A percentile compares a stretch with the other conserved stretches of the same genome.
These are phyloP conservation scores for Lepiota subincarnata DNA, from an alignment of 768 basidiomycete species.

Conservation along the genomic window DNA sequence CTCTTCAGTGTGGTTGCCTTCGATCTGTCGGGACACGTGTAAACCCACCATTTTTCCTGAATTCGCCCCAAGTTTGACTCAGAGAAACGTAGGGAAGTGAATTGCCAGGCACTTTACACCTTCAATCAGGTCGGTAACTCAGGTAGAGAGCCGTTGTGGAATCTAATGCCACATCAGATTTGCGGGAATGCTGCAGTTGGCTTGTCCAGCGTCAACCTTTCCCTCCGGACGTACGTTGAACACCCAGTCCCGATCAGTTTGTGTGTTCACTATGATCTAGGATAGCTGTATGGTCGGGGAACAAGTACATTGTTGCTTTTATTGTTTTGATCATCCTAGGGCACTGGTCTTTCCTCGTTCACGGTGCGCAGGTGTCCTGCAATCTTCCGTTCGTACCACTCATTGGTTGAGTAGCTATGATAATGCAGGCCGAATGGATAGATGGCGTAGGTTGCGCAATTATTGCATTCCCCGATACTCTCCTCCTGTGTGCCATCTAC, in stretches of 20 bases:
- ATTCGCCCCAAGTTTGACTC: not conserved
- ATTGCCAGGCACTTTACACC: constrained; percentile 68
- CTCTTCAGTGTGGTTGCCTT: constrained; percentile 47
- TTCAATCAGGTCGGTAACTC: constrained; percentile 46
- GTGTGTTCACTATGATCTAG: constrained; percentile 26
- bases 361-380: constrained; percentile 39
- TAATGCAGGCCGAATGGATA: constrained; percentile 57
- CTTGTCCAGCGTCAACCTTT: constrained; percentile 67
- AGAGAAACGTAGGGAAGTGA: constrained; percentile 34
- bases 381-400: not conserved
- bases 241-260: constrained; percentile 11
- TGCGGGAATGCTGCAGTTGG: constrained; percentile 50
- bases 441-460: constrained; percentile 50
- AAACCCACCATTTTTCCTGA: not conserved
- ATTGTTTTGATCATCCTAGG: constrained; percentile 56
- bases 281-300: constrained; percentile 68
- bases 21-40: constrained; percentile 49
- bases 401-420: constrained; percentile 36
- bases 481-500: constrained; percentile 58
- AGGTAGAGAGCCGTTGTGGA: constrained; percentile 8
- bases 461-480: constrained; percentile 47
- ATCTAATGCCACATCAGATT: not conserved
- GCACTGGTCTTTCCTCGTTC: constrained; percentile 69
- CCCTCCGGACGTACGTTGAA: constrained; percentile 55
- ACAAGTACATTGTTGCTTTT: constrained; percentile 46